Evolutionary conservation across 1,284 basidiomycete species (phyloP).

Genomic region (Trichosporon faecale): DNA sequence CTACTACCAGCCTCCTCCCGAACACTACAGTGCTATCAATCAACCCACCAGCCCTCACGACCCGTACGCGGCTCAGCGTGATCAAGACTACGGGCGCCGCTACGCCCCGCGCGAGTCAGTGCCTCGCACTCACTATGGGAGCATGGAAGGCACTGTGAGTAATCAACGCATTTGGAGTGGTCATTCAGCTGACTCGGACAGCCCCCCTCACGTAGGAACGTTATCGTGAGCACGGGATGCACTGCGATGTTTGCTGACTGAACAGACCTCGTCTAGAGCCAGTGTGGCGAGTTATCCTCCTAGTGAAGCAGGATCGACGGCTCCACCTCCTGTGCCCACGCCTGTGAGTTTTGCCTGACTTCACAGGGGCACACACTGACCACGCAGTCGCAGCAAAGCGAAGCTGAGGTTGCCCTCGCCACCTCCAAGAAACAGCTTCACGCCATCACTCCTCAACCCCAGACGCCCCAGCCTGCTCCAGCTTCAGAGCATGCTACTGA

Average conservation of each 20-base stretch:
- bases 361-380: not conserved
- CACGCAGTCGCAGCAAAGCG: not conserved
- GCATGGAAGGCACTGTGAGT: not conserved
- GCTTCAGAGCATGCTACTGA: not conserved
- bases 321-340: not conserved
- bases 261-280: not conserved
- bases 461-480: not conserved
- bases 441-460: not conserved
- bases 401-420: not conserved
- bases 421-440: not conserved
- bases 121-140: not conserved
- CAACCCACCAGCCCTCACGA: not conserved
- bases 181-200: not conserved
- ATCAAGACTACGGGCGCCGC: not conserved
- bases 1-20: not conserved
- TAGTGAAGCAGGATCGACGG: not conserved
- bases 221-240: not conserved
- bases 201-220: not conserved
- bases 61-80: not conserved
- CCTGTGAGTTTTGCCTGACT: not conserved
- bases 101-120: not conserved
- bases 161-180: not conserved
- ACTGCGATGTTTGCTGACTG: not conserved
- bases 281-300: not conserved
- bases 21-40: not conserved